These are phyloP conservation scores for Vigna hirtella DNA, from an alignment of 306 rosid genomes.

Conservation along the genomic window DNA sequence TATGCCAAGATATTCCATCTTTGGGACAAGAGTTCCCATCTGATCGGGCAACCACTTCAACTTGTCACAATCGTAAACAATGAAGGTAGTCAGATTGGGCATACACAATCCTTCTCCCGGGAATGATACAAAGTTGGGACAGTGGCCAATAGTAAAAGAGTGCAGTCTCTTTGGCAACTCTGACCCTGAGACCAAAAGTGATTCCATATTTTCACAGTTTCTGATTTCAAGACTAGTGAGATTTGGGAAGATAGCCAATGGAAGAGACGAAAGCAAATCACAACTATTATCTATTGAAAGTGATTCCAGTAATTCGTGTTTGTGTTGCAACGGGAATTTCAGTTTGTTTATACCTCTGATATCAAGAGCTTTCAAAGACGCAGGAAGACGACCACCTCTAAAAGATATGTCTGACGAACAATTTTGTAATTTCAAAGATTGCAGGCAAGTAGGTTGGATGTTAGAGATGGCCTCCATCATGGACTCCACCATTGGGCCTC, in stretches of 20 bases:
- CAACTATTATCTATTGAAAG: neutral
- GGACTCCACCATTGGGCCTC: neutral
- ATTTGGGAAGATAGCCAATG: neutral
- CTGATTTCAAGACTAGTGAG: rapidly evolving
- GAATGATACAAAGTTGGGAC: neutral
- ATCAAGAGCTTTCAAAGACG: neutral
- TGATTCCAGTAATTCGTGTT: neutral
- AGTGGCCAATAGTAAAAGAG: too few species aligned
- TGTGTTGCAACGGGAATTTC: neutral
- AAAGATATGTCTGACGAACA: neutral
- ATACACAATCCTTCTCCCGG: neutral
- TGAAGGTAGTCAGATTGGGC: neutral
- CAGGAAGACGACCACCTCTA: neutral
- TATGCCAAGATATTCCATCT: neutral
- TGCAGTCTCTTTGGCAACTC: too few species aligned
- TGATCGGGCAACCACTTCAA: neutral
- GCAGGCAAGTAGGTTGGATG: neutral
- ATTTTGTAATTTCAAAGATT: neutral
- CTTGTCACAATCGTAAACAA: neutral
- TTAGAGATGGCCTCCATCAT: neutral
- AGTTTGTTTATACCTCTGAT: neutral
- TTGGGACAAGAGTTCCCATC: neutral
- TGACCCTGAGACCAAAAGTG: neutral
- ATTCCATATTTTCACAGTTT: neutral
- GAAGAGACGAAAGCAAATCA: neutral